Evolutionary conservation across 192 early-diverging fungal species (phyloP).

Genomic region (Podila clonocystis): DNA sequence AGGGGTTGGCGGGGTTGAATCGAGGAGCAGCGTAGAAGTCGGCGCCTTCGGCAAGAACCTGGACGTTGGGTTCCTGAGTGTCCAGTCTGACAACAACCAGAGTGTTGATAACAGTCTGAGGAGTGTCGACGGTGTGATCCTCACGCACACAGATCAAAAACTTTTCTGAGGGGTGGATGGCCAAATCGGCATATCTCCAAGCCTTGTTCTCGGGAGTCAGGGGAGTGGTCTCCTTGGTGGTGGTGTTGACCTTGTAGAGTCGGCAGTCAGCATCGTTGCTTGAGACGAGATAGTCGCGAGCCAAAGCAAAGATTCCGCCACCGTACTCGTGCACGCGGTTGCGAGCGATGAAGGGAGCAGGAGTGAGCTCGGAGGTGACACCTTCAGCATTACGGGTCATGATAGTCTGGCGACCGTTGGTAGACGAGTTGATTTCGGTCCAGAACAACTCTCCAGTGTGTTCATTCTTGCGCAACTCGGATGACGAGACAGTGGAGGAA

Average conservation of each 20-base stretch:
- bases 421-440: conserved; percentile 27
- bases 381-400: conserved; percentile 21
- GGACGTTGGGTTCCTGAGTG: conserved; percentile 31
- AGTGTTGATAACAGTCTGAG: conserved; percentile 62
- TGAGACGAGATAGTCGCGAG: conserved; percentile 68
- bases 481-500: conserved; percentile 22
- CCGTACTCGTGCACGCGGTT: conserved; percentile 85
- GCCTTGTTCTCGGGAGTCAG: conserved; percentile 59
- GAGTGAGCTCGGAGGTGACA: conserved; percentile 43
- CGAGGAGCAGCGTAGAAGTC: conserved; percentile 78
- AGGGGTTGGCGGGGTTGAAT: conserved; percentile 55
- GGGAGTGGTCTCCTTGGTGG: conserved; percentile 35
- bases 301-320: conserved; percentile 68
- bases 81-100: conserved; percentile 66
- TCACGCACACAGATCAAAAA: conserved; percentile 76
- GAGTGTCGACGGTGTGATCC: conserved; percentile 71
- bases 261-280: conserved; percentile 67
- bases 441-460: conserved; percentile 36
- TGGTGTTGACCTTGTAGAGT: conserved; percentile 58
- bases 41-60: conserved; percentile 60
- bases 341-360: conserved; percentile 66
- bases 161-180: conserved; percentile 60
- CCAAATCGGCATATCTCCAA: conserved; percentile 73
- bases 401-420: conserved; percentile 47
- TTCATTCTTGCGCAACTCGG: conserved; percentile 43